Evolutionary conservation across 176 grass and related monocot genomes (phyloP).

Genomic region (Cocos nucifera): DNA sequence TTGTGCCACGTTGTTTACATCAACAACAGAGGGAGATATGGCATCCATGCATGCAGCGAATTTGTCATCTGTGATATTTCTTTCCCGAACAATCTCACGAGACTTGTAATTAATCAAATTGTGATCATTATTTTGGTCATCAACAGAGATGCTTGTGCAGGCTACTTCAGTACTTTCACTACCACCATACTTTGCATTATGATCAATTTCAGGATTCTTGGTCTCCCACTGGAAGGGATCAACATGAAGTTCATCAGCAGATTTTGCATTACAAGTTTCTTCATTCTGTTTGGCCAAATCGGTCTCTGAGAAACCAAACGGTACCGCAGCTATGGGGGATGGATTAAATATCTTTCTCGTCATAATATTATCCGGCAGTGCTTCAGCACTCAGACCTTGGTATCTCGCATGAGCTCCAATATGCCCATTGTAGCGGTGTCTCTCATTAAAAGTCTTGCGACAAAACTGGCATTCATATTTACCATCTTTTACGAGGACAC

Average conservation of each 20-base stretch:
- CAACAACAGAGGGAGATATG: slow-evolving; percentile 11
- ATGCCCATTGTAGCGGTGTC: slow-evolving; percentile 59
- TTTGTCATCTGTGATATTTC: not conserved
- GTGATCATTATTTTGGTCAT: no score
- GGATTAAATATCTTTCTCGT: slow-evolving; percentile 21
- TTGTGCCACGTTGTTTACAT: slow-evolving; percentile 21
- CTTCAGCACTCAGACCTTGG: slow-evolving; percentile 48
- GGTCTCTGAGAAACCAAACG: slow-evolving; percentile 24
- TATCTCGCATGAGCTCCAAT: slow-evolving; percentile 65
- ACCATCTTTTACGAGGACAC: slow-evolving; percentile 49
- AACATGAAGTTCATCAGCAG: slow-evolving; percentile 18
- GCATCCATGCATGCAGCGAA: slow-evolving; percentile 18
- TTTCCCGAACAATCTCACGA: no score
- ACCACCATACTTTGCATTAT: no score
- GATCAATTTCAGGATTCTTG: no score
- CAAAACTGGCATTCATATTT: slow-evolving; percentile 78
- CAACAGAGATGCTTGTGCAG: no score
- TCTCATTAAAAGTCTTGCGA: slow-evolving; percentile 53
- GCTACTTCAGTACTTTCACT: no score
- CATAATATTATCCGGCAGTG: slow-evolving; percentile 24
- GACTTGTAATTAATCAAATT: no score
- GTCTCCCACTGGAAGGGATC: not conserved
- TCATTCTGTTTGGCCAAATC: slow-evolving; percentile 20
- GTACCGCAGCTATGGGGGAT: slow-evolving; percentile 16
- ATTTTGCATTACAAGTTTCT: slow-evolving; percentile 3